Conservation (phyloP, 1,284 basidiomycete genomes). For the Vanrija pseudolonga region DNA sequence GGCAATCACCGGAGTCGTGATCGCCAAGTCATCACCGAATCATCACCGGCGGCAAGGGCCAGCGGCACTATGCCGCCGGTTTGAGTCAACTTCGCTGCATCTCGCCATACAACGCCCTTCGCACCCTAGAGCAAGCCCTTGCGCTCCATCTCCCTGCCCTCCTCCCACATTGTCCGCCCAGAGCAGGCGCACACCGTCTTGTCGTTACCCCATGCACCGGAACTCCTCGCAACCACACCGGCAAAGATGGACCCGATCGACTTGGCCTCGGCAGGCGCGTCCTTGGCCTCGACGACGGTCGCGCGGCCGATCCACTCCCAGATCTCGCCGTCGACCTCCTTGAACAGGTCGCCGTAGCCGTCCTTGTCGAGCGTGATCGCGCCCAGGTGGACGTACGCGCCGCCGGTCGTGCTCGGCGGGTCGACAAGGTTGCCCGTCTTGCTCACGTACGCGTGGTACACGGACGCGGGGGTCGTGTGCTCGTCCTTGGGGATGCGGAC, state of each 20-base stretch:
- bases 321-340: constrained; percentile 47
- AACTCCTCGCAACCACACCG: constrained; percentile 48
- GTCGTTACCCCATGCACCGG: constrained; percentile 51
- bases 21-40: too few relatives aligned
- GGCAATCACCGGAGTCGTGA: too few relatives aligned
- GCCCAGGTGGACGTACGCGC: constrained; percentile 33
- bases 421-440: constrained; percentile 46
- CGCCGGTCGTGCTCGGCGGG: constrained; percentile 46
- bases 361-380: constrained; percentile 41
- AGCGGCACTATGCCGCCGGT: too few relatives aligned
- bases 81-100: too few relatives aligned
- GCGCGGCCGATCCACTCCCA: constrained; percentile 51
- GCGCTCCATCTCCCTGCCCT: constrained; percentile 48
- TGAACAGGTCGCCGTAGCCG: constrained; percentile 50
- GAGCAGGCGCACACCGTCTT: constrained; percentile 51
- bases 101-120: not conserved
- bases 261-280: constrained; percentile 2
- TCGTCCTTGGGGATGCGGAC: constrained; percentile 40
- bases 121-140: constrained; percentile 15
- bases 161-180: constrained; percentile 51
- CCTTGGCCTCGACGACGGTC: constrained; percentile 40
- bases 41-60: too few relatives aligned
- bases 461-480: not conserved
- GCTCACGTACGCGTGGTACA: constrained; percentile 33
- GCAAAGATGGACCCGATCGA: constrained; percentile 35